Percentiles rank a stretch among this genome's conserved stretches.
phyloP scores from a whole-genome alignment of 2,329 filamentous ascomycete genomes.

The Verticillium tricorpus region DNA sequence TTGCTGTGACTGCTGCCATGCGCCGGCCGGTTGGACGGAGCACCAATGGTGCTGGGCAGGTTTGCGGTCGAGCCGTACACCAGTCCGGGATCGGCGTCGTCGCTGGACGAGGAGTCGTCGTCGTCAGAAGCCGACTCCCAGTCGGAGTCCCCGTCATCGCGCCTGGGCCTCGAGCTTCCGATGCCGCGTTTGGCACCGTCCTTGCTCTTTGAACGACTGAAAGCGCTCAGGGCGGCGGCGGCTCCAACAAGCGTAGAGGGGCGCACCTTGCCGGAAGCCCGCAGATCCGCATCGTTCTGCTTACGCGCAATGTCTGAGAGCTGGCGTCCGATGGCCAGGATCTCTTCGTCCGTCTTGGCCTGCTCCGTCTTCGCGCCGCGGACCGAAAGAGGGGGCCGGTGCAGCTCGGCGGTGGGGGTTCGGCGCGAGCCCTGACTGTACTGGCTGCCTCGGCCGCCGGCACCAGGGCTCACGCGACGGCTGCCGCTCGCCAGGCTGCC shows the following conservation, averaged over 20 bases:
- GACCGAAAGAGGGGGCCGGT: neutral
- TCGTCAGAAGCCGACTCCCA: constrained; percentile 54
- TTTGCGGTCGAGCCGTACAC: constrained; percentile 34
- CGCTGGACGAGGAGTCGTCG: constrained; percentile 37
- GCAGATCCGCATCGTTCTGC: constrained; percentile 46
- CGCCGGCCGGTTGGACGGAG: neutral
- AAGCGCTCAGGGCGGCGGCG: constrained; percentile 34
- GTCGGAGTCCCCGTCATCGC: constrained; percentile 44
- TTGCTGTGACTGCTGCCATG: neutral
- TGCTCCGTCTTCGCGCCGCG: constrained; percentile 15
- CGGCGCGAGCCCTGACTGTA: constrained; percentile 26
- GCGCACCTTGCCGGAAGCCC: constrained; percentile 32
- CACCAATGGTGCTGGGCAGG: constrained; percentile 4
- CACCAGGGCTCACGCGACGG: neutral
- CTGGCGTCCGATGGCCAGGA: constrained; percentile 49
- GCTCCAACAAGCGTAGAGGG: constrained; percentile 32
- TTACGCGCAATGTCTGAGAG: constrained; percentile 48
- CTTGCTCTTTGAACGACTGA: constrained; percentile 31
- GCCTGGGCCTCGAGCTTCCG: constrained; percentile 34
- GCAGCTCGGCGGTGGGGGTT: constrained; percentile 8
- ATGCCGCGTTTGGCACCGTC: constrained; percentile 31
- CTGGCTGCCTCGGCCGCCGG: constrained; percentile 5
- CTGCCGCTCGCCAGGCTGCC: constrained; percentile 14
- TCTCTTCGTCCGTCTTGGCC: constrained; percentile 51
- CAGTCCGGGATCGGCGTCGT: constrained; percentile 35